Base-by-base conservation (phyloP, 1,139 yeast genomes). In the Pichia sp. region DNA sequence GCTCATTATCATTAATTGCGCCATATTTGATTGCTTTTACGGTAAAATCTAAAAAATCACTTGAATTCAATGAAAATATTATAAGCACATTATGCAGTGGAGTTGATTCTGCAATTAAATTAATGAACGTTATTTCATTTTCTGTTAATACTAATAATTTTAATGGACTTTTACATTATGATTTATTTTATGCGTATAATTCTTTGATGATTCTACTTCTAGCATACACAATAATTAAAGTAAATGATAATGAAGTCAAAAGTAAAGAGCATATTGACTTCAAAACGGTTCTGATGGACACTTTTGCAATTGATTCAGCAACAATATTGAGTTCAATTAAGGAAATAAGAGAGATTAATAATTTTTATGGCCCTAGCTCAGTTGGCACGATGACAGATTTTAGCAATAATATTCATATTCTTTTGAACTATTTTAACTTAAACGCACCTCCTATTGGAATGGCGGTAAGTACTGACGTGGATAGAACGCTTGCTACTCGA, bases 131-230 rank as follows among this genome's bases (percentile, higher is more conserved):
- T 4, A 44, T 62, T 38, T 41, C 49, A n/a, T 41, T 51, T 30
- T 55, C 61, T 1, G 44, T 52, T 2, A 43, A 47, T 16, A 38
- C 47, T 3, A 54, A 54, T 1, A 51, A 59, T 41, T 56, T 62
- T 40, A 59, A 60, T 41, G 68, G 69, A 8, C 57, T 64, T 5
- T 32, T 62, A 7, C 59, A 60, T 26, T 52, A 55, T 16, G 69
- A 66, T 46, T 53, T 65, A 38, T 62, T 61, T 53, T 57, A 57
- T 50, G 65, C 62, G 3, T 66, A 66, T 43, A 56, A 57, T 35
- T 58, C 67, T 2, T 55, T 58, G 2, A 50, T 66, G 54, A 57
- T 59, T 0, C 43, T 65, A 40, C 54, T 63, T 35, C 53, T 62
- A 39, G 58, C 63, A 35, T 57, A 59, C 41, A 46, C 63, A 23